These are phyloP conservation scores for Populus euphratica DNA, from an alignment of 345 rosid species.

Conservation along the genomic window DNA sequence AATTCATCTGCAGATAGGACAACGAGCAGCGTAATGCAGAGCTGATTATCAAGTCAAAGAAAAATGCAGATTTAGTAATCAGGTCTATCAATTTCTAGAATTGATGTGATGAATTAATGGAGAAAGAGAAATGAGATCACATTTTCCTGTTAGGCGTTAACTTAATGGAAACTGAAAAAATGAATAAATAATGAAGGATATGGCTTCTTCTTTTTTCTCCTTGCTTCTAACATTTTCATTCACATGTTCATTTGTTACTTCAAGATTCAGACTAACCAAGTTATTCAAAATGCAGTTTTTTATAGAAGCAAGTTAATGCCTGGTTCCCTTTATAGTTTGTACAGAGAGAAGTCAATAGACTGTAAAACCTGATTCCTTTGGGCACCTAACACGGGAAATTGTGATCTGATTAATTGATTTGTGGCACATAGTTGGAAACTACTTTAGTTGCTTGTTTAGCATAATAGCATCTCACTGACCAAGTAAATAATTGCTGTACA, in stretches of 20 bases:
- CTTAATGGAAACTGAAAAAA: neutral
- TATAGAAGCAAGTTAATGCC: neutral
- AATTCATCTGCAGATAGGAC: slow-evolving; percentile 53
- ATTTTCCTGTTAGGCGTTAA: neutral
- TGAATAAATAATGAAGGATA: neutral
- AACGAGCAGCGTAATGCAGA: slow-evolving; percentile 87
- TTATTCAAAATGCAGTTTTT: neutral
- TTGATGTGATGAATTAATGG: neutral
- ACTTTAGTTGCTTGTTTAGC: neutral
- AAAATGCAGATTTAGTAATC: slow-evolving; percentile 53
- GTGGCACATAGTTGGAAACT: neutral
- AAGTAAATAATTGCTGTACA: no score
- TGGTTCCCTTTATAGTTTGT: neutral
- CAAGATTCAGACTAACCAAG: neutral
- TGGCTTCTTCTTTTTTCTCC: neutral
- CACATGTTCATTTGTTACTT: neutral
- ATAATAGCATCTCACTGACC: neutral
- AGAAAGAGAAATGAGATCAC: neutral
- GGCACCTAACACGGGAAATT: neutral
- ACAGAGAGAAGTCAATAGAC: neutral
- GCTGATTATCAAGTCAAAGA: slow-evolving; percentile 65
- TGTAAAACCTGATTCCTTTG: no score
- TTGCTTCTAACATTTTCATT: neutral
- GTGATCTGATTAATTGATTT: neutral
- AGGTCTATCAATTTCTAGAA: slow-evolving; percentile 21